Evolutionary conservation across 2,329 filamentous ascomycete genomes (phyloP).

Genomic region (Dothistroma pini): DNA sequence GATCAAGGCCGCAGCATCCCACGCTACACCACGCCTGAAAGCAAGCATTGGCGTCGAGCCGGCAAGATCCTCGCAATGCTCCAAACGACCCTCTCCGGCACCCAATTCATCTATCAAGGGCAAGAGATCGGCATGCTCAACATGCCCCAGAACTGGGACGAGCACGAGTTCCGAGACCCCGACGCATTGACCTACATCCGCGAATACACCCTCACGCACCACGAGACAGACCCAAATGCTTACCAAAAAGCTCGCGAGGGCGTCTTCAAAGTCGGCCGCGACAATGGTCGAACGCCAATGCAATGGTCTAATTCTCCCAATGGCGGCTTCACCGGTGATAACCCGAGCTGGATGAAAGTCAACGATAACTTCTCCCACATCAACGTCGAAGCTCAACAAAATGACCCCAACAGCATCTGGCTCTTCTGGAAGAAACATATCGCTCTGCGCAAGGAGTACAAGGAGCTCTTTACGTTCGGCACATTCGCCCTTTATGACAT

Average conservation of each 20-base stretch:
- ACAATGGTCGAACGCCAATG: constrained; percentile 69
- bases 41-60: constrained; percentile 43
- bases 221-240: constrained; percentile 27
- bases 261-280: constrained; percentile 59
- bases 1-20: constrained; percentile 61
- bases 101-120: constrained; percentile 66
- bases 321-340: constrained; percentile 59
- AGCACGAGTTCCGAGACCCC: constrained; percentile 21
- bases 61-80: constrained; percentile 60
- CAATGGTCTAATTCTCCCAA: constrained; percentile 63
- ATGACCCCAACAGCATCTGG: constrained; percentile 52
- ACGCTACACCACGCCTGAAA: constrained; percentile 30
- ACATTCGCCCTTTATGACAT: constrained; percentile 55
- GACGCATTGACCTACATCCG: constrained; percentile 42
- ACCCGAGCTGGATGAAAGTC: constrained; percentile 66
- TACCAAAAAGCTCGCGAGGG: constrained; percentile 41
- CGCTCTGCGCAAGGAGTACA: constrained; percentile 55
- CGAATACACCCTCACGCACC: constrained; percentile 63
- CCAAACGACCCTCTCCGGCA: constrained; percentile 57
- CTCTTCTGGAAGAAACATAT: constrained; percentile 55
- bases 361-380: constrained; percentile 60
- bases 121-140: constrained; percentile 67
- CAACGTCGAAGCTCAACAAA: constrained; percentile 58
- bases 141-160: constrained; percentile 55
- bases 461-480: constrained; percentile 65